phyloP scores from a whole-genome alignment of 177 flowering plant genomes.

The Telopea speciosissima region DNA sequence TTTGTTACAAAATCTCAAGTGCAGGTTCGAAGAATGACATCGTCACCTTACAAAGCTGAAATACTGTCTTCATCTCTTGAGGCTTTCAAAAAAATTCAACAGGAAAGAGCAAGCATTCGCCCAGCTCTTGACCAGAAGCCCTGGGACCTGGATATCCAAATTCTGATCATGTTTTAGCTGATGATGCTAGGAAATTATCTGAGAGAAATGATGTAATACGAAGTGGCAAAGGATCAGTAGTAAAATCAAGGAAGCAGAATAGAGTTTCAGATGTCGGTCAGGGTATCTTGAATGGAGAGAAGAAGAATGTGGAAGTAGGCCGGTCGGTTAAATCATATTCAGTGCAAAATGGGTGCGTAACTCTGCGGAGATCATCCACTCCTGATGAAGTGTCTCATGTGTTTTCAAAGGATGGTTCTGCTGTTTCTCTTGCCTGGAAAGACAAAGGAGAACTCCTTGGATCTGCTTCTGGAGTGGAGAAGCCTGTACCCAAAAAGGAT shows the following conservation, averaged over 20 bases:
- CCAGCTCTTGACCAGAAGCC: conserved; percentile 19
- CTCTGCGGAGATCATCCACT: conserved; percentile 18
- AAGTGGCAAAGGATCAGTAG: conserved; percentile 23
- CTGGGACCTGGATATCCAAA: conserved; percentile 18
- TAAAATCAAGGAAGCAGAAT: conserved; percentile 38
- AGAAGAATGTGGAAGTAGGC: conserved; percentile 33
- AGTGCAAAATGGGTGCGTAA: conserved; percentile 18
- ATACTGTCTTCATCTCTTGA: conserved; percentile 89
- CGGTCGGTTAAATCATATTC: conserved; percentile 28
- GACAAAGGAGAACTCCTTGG: conserved; percentile 33
- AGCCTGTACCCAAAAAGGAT: conserved; percentile 37
- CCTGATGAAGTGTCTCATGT: conserved; percentile 27
- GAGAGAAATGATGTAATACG: conserved; percentile 17
- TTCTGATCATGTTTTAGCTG: conserved; percentile 13
- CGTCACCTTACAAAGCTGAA: conserved; percentile 89
- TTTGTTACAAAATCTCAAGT: conserved; percentile 4
- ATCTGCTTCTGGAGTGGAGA: conserved; percentile 36
- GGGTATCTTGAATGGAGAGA: conserved; percentile 31
- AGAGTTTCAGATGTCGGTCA: conserved; percentile 25
- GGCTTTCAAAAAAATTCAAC: conserved; percentile 87
- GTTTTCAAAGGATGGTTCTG: conserved; percentile 26
- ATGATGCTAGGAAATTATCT: conserved; percentile 19
- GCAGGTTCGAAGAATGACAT: conserved; percentile 95
- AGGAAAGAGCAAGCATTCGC: conserved; percentile 50
- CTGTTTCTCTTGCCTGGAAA: conserved; percentile 33